Base-by-base conservation (phyloP, 2,329 filamentous ascomycete species). In the Nigrospora sphaerica region DNA sequence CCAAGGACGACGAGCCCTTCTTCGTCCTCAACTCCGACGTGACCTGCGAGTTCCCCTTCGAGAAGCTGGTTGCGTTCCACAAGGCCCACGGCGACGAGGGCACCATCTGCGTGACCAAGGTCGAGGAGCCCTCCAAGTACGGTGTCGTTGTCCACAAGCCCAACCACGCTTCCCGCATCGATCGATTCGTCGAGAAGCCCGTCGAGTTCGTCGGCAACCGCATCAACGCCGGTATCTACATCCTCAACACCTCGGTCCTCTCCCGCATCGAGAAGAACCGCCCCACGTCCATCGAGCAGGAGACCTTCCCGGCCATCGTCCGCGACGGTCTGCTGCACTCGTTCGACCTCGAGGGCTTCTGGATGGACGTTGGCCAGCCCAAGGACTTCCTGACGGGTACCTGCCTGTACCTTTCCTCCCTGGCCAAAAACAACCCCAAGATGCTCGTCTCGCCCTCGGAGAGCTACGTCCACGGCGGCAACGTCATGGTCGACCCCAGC, bases 141-240 rank as follows among this genome's bases (percentile, higher is more conserved):
- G 92, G 92, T 81, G 92, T 98, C 58, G 84, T 98, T 47, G 93
- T 98, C 31, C 92, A 97, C 83, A 93, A 95, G 77, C 89, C 90
- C 52, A 87, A 85, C 68, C 89, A 95, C 72, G 73, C 88, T 46
- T 88, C 89, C 40, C 83, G 88, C 64, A 97, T 98, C 69, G 93
- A 98, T 71, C 90, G 93, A 57, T 98, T 98, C 74, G 93, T 98
- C 57, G 92, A 98, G 81, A 98, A 98, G 79, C 92, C 92, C 34
- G 88, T 97, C 65, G 89, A 97, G 73, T 97, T 96, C 64, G 92
- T 97, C 48, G 92, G 92, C 61, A 97, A 97, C 80, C 87, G 92
- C 55, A 97, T 97, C 79, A 97, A 97, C 62, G 93, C 92, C 57
- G 93, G 93, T 72, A 88, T 97, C 71, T 97, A 97, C 77, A 95